A percentile compares a stretch with the other conserved stretches of the same genome.
Evolutionary conservation across 2,329 filamentous ascomycete species (phyloP).

Genomic region (Venturia oleaginea): DNA sequence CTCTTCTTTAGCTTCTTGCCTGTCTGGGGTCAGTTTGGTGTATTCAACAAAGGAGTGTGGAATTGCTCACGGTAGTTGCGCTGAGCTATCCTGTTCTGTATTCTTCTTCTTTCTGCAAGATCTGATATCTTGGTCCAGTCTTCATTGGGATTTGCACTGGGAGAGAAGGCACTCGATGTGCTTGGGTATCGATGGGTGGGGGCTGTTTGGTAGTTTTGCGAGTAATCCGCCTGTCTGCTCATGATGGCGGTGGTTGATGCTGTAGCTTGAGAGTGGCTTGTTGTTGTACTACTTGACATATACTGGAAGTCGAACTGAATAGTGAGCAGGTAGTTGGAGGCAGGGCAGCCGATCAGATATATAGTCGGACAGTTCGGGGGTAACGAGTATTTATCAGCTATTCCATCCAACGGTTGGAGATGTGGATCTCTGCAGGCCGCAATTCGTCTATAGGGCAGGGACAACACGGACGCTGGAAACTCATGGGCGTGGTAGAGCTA

Average conservation of each 20-base stretch:
- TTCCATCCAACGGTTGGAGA: background rate
- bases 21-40: constrained; percentile 29
- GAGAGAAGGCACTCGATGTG: constrained; percentile 90
- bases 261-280: background rate
- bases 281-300: background rate
- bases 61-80: constrained; percentile 78
- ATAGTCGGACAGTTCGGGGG: background rate
- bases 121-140: constrained; percentile 99
- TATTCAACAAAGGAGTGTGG: background rate
- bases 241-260: constrained; percentile 21
- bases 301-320: background rate
- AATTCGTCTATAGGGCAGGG: constrained; percentile 4
- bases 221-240: constrained; percentile 36
- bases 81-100: constrained; percentile 96
- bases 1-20: constrained; percentile 91
- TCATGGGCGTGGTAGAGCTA: background rate
- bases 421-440: constrained; percentile 4
- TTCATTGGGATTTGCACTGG: constrained; percentile 89
- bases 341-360: constrained; percentile 6
- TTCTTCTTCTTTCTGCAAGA: constrained; percentile 82
- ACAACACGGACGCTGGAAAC: background rate
- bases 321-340: background rate
- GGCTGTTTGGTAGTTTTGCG: constrained; percentile 26
- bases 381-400: constrained; percentile 6
- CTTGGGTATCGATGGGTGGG: constrained; percentile 57